Percentiles rank a stretch among this genome's conserved stretches.
phyloP scores from a whole-genome alignment of 1,284 basidiomycete genomes.

The Sporisorium graminicola region DNA sequence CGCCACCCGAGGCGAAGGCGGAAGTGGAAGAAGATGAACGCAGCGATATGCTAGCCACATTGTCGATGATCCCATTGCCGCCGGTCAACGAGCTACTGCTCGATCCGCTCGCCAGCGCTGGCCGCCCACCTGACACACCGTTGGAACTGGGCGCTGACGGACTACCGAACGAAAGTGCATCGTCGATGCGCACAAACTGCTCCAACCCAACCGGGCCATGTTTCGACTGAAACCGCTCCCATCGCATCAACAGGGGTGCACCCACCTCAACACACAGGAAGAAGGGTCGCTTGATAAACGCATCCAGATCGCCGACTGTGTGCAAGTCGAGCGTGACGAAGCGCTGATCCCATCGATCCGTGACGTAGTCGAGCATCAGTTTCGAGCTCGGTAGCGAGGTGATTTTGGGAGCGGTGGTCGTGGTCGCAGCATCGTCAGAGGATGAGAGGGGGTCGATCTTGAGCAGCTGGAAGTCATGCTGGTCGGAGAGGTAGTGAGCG shows the following conservation, averaged over 20 bases:
- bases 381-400: slow-evolving; percentile 64
- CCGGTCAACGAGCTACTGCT: slow-evolving; percentile 21
- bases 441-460: not conserved
- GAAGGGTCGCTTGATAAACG: slow-evolving; percentile 88
- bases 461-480: slow-evolving; percentile 71
- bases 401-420: not conserved
- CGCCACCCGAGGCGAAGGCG: no score
- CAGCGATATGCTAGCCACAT: slow-evolving; percentile 10
- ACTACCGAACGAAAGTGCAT: slow-evolving; percentile 28
- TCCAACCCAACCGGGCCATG: slow-evolving; percentile 40
- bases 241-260: slow-evolving; percentile 77
- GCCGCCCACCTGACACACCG: slow-evolving; percentile 6
- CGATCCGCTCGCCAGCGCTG: slow-evolving; percentile 23
- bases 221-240: slow-evolving; percentile 36
- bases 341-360: slow-evolving; percentile 82
- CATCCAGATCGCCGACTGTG: slow-evolving; percentile 75
- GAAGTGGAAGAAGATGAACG: not conserved
- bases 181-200: slow-evolving; percentile 63
- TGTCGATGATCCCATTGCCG: slow-evolving; percentile 31
- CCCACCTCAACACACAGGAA: slow-evolving; percentile 89
- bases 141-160: not conserved
- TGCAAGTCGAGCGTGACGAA: slow-evolving; percentile 85
- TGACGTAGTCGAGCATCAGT: slow-evolving; percentile 81
- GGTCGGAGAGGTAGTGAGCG: slow-evolving; percentile 77
- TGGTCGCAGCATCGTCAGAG: not conserved